Base-by-base conservation (phyloP, 140 eudicot genomes). In the Bidens hawaiensis region DNA sequence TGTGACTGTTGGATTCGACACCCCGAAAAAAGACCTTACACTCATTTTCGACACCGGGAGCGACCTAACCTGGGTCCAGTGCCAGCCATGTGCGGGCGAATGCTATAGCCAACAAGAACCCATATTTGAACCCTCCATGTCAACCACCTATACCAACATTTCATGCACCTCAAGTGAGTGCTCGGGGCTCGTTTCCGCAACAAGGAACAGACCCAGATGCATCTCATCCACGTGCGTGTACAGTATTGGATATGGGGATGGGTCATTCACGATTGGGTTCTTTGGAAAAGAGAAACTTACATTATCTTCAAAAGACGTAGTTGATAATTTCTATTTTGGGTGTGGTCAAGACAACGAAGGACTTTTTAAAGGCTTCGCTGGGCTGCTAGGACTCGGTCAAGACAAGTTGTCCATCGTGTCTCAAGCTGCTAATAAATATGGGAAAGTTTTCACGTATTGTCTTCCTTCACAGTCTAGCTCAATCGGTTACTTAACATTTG, bases 21-120 rank as follows among this genome's bases (percentile, higher is more conserved):
- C 91, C 11, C 98, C 98, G 0, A 45, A 46, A 14, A 80, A 87
- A 40, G 62, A 79, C 31, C 75, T 84, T 7, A 69, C 90, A 3
- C 74, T 91, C 28, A 51, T 84, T 6, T 87, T 91, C 31, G 98
- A 91, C 81, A 91, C 98, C 0, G 98, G 96, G 9, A 82, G 90
- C 5, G 85, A 76, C 60, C 66, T 88, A 2, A 88, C 90, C 0
- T 88, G 96, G 96, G 85, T 90, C n/a, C 96, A 88, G 19, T 88
- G 96, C 56, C 51, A 75, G 22, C 96, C 96, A 0, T 88, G 96
- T 45, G 82, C 62, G 0, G 0, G 24, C 2, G 69, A 72, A 0
- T 88, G 96, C 41, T 79, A 84, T 46, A 12, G 5, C 3, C 96
- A 89, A 33, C 59, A 72, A 30, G 82, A 89, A 3, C 78, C 95